Evolutionary conservation across 345 rosid genomes (phyloP), one percentile per base, ranked within the genome.

Genomic region (Gossypium stocksii): DNA sequence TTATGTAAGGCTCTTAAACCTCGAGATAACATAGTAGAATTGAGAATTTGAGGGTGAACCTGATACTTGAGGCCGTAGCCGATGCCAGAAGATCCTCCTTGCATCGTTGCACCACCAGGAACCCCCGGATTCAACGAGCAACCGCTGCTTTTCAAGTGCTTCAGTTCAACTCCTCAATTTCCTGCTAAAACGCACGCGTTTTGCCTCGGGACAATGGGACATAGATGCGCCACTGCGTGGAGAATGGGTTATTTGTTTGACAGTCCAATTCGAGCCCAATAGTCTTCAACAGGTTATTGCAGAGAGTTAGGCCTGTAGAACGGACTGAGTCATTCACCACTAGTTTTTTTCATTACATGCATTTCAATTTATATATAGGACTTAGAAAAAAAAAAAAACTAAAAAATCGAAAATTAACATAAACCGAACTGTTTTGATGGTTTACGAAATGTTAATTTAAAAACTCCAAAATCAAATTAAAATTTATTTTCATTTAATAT

Each of bases 11-110:
- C 38, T 41, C 7, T 34, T 34, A 34, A 34, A 34, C 7, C 41
- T 5, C 41, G 41, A 34, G 7, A 34, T 5, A 48, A 48, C 13
- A 2, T 20, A 56, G 60, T 56, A 11, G 53, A 22, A 14, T 44
- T n/a, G 7, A 2, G 19, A 7, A 2, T 51, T 4, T 49, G 10
- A 70, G 58, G 64, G 52, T 16, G 22, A 64, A 91, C 98, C 95
- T 92, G 98, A 76, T 87, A 92, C 68, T 94, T 94, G 79, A 94
- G 91, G 48, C 97, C 97, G 60, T 91, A 91, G 73, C 98, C 97
- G 14, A 91, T 78, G 71, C 97, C 97, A 45, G 94, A 87, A 0
- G 93, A 90, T 73, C 88, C 97, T 81, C 97, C 98, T 82, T 63
- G 68, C 68, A 63, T 63, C 23, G 68, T 38, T 63, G 34, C 41